Evolutionary conservation across 495 filamentous ascomycete genomes (phyloP), one percentile per base, ranked within the genome.

Genomic region (Aspergillus olivimuriae): DNA sequence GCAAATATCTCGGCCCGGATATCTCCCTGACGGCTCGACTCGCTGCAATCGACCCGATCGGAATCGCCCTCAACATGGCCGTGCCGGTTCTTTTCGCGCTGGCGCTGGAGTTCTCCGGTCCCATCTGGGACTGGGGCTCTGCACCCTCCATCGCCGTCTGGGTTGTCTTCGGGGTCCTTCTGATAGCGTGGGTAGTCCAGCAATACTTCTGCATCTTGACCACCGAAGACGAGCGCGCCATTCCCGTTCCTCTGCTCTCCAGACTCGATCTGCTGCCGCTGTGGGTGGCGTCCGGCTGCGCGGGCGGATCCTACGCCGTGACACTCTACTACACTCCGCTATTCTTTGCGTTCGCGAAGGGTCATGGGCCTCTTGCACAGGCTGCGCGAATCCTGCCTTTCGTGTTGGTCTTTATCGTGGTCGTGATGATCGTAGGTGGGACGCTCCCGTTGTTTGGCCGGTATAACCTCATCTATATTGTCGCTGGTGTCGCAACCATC

Each of bases 141-240:
- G 68, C 65, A 2, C 57, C 52, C 4, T 75, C 74, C 28, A 77
- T 83, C 43, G 68, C 66, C 1, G 44, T 71, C 4, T 66, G 77
- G 38, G 63, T 74, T 14, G 54, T 74, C 21, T 73, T 68, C 20
- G 73, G 59, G 26, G 55, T 77, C 1, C 33, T 76, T 1, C 50
- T 75, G 26, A 43, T 75, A 34, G 22, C 58, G 4, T 72, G 41
- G 35, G 10, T 32, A 11, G n/a, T 48, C 0, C 50, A 52, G 17
- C 50, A 52, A 28, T 36, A 16, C 12, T 38, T 34, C 30, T 52
- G 45, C 41, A 45, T 52, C 32, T 37, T 44, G 16, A 52, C 50
- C 1, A 52, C 45, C 1, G 23, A 38, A 0, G 10, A 12, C 1
- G 11, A 48, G 15, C 41, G 50, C 16, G 38, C 45, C 8, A 39